Base-by-base conservation (phyloP, 2,329 filamentous ascomycete species). In the Paracoccidioides brasiliensis region DNA sequence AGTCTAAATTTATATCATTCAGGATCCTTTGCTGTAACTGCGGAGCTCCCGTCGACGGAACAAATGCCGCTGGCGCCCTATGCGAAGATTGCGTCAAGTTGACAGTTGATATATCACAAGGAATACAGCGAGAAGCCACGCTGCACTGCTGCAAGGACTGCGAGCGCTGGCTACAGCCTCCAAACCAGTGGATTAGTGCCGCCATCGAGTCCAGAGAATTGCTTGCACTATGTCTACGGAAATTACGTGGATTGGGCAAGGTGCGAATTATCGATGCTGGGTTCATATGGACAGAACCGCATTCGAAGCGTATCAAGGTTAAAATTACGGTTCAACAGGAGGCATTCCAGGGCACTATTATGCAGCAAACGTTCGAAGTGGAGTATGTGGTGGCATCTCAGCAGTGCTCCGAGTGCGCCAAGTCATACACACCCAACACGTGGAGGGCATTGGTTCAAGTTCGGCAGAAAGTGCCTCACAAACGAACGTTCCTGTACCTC, bases 1-100 rank as follows among this genome's bases (percentile, higher is more conserved):
- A 28, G 51, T 52, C 61, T 62, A 60, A 58, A 22, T 22, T 28
- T 51, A 40, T 55, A 40, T 55, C 41, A 52, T 54, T 51, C 32
- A 88, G 84, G n/a, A 95, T 97, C 68, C 86, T 98, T 57, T 98
- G 93, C 74, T 95, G 89, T 77, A 95, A 97, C 78, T 98, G 93
- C 72, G 93, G 91, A 67, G 90, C 88, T 58, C 85, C 91, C 42
- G 95, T 98, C 66, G 90, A 96, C 72, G 93, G 93, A 71, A 95
- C 90, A 15, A 82, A 83, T 12, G 79, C 88, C 32, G 84, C 86
- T 54, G 90, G 90, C 59, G 90, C 93, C 43, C 84, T 96, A 56
- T 98, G 93, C 76, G 89, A 89, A 71, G 91, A 97, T 77, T 97
- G 93, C 72, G 83, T 97, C 69, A 95, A 95, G 71, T 81, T 94